Conservation (phyloP, 1,284 basidiomycete genomes). For the Heliocybe sulcata region DNA sequence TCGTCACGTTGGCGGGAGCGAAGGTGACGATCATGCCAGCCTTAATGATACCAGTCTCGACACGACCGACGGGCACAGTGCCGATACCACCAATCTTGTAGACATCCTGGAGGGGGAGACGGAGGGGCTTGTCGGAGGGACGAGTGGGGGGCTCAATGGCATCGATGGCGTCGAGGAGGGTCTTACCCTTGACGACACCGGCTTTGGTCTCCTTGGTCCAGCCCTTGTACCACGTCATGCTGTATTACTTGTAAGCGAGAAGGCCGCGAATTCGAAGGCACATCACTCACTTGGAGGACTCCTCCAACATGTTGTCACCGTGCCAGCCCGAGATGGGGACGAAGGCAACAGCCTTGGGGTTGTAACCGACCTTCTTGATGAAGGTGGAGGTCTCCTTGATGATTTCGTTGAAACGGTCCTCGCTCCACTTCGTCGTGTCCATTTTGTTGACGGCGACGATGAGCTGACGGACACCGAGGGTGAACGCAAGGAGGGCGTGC, state of each 20-base stretch:
- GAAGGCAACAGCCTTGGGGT: constrained; percentile 98
- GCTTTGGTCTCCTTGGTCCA: constrained; percentile 96
- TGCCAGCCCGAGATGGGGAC: constrained; percentile 99
- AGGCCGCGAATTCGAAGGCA: constrained; percentile 4
- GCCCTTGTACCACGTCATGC: constrained; percentile 99
- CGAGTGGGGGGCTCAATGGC: constrained; percentile 97
- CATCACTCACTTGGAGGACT: constrained; percentile 74
- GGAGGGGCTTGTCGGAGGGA: constrained; percentile 99
- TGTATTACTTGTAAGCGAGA: constrained; percentile 24
- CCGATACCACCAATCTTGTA: constrained; percentile 99
- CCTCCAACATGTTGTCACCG: constrained; percentile 99
- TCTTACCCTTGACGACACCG: constrained; percentile 94
- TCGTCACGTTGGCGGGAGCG: constrained; percentile 96
- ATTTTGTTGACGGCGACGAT: constrained; percentile 99
- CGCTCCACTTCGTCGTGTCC: constrained; percentile 99
- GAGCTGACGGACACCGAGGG: constrained; percentile 99
- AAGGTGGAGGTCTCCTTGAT: constrained; percentile 98
- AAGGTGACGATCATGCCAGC: constrained; percentile 99
- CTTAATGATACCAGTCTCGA: constrained; percentile 99
- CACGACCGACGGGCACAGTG: constrained; percentile 99
- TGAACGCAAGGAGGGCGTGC: constrained; percentile 99
- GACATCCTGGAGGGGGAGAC: constrained; percentile 99
- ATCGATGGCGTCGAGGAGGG: constrained; percentile 98
- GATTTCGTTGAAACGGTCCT: constrained; percentile 99
- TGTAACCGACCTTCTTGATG: constrained; percentile 99